Evolutionary conservation across 441 rosid species (phyloP).

Genomic region (Corymbia calophylla): DNA sequence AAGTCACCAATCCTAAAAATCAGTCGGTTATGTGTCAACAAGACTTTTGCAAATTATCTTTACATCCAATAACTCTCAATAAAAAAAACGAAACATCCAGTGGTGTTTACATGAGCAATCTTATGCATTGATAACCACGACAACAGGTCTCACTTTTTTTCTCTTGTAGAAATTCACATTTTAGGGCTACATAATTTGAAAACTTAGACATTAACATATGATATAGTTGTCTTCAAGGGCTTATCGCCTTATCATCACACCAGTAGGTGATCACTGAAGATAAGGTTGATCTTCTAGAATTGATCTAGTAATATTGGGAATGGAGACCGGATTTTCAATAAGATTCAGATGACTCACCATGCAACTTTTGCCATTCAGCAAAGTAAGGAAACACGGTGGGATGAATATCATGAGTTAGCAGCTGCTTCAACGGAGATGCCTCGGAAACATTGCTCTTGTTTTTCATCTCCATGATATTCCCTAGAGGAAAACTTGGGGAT

Average conservation of each 20-base stretch:
- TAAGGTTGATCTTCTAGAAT: background rate
- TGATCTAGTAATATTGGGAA: background rate
- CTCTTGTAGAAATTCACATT: background rate
- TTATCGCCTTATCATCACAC: background rate
- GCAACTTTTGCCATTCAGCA: slow-evolving; percentile 64
- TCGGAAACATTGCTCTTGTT: slow-evolving; percentile 4
- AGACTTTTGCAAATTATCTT: background rate
- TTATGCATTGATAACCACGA: background rate
- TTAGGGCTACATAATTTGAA: background rate
- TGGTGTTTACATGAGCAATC: background rate
- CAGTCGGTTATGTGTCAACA: background rate
- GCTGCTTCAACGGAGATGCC: background rate
- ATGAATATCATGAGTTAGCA: slow-evolving; percentile 70
- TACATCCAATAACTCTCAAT: background rate
- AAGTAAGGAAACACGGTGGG: slow-evolving; percentile 74
- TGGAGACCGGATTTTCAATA: background rate
- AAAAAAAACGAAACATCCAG: background rate
- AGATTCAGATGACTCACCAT: slow-evolving; percentile 30
- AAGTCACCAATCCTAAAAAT: background rate
- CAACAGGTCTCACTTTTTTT: background rate
- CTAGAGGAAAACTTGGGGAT: slow-evolving; percentile 66
- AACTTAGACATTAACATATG: background rate
- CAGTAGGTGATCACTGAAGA: background rate
- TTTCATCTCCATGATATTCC: slow-evolving; percentile 58
- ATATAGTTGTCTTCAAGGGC: background rate